A percentile compares a stretch with the other conserved stretches of the same genome.
These are phyloP conservation scores for Juncus inflexus DNA, from an alignment of 176 grass and related monocot genomes.

Conservation along the genomic window DNA sequence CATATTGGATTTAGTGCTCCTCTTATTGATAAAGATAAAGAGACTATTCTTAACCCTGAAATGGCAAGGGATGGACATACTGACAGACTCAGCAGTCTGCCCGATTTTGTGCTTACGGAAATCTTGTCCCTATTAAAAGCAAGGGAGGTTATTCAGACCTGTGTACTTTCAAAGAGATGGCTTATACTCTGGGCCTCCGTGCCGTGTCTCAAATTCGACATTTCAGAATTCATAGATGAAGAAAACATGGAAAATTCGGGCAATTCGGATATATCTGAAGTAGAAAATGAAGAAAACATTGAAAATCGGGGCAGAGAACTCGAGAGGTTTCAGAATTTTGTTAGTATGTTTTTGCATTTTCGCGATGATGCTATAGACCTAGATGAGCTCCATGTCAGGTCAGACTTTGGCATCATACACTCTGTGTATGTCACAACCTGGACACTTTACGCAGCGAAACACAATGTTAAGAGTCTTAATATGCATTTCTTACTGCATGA, in stretches of 20 bases:
- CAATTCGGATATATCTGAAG: too few relatives aligned
- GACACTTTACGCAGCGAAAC: neutral
- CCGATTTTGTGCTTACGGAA: neutral
- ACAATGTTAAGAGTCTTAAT: neutral
- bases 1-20: too few relatives aligned
- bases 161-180: slow-evolving; percentile 11
- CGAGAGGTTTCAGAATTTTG: neutral
- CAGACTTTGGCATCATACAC: neutral
- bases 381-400: neutral
- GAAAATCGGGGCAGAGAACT: too few relatives aligned
- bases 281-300: too few relatives aligned
- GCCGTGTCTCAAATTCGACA: neutral
- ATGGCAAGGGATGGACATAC: neutral
- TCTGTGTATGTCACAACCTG: neutral
- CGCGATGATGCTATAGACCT: neutral
- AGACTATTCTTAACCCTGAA: neutral
- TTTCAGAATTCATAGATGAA: neutral
- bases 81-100: slow-evolving; percentile 1
- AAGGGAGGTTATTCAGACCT: neutral
- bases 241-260: neutral
- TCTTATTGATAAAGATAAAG: neutral
- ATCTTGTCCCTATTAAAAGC: neutral
- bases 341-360: neutral
- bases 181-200: neutral
- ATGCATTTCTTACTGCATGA: neutral